Percentiles rank a stretch among this genome's conserved stretches.
phyloP scores from a whole-genome alignment of 2,329 filamentous ascomycete species.

The Fonsecaea erecta region DNA sequence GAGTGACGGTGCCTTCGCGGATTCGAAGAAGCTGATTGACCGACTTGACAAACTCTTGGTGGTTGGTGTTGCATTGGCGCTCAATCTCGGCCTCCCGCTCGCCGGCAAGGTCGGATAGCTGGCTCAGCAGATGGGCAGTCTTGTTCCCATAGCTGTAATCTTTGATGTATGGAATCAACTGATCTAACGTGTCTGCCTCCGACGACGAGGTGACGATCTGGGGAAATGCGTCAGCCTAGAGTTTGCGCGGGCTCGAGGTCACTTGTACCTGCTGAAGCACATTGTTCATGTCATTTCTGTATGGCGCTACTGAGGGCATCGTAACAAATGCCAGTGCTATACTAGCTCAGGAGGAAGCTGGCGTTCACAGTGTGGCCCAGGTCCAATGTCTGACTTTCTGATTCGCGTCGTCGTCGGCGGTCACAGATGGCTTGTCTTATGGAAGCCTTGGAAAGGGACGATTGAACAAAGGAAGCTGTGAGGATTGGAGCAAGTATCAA shows the following conservation, averaged over 20 bases:
- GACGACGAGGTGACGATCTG: slow-evolving; percentile 92
- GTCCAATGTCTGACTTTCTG: not conserved
- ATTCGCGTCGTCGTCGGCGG: not conserved
- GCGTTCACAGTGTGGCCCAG: not conserved
- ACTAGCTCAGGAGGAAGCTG: not conserved
- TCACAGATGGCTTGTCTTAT: not conserved
- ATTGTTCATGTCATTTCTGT: slow-evolving; percentile 45
- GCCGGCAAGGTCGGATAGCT: slow-evolving; percentile 78
- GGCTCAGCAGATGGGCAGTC: slow-evolving; percentile 74
- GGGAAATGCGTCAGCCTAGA: slow-evolving; percentile 17
- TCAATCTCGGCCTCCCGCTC: slow-evolving; percentile 92
- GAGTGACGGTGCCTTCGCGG: slow-evolving; percentile 82
- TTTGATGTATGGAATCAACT: slow-evolving; percentile 90
- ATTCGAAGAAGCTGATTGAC: slow-evolving; percentile 93
- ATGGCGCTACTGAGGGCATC: slow-evolving; percentile 45
- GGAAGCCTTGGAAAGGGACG: not conserved
- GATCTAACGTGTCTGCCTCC: slow-evolving; percentile 92
- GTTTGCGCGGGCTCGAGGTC: not conserved
- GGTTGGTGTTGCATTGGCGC: slow-evolving; percentile 89
- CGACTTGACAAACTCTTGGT: slow-evolving; percentile 93
- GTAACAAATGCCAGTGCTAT: not conserved
- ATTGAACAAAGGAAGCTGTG: not conserved
- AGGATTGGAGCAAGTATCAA: not conserved
- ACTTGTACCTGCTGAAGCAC: slow-evolving; percentile 47
- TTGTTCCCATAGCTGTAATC: slow-evolving; percentile 80